Evolutionary conservation across 2,329 filamentous ascomycete genomes (phyloP).

Genomic region (Penicillium polonicum): DNA sequence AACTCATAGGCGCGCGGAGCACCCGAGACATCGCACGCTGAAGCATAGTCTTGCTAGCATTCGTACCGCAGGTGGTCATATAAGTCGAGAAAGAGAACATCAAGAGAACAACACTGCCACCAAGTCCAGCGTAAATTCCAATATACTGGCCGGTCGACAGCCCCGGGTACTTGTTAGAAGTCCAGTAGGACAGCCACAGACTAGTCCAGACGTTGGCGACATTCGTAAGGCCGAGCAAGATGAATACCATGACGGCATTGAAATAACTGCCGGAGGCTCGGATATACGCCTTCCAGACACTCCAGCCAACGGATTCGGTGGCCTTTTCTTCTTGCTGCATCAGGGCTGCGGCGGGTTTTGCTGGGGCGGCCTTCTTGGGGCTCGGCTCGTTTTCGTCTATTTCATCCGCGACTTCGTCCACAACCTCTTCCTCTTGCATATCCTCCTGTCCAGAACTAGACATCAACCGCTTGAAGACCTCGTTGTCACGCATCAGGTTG

Average conservation of each 20-base stretch:
- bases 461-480: slow-evolving; percentile 80
- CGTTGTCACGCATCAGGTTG: slow-evolving; percentile 76
- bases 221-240: slow-evolving; percentile 70
- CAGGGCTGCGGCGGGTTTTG: slow-evolving; percentile 31
- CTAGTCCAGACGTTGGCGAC: slow-evolving; percentile 83
- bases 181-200: slow-evolving; percentile 94
- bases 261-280: slow-evolving; percentile 68
- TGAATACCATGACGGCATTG: slow-evolving; percentile 58
- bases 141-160: slow-evolving; percentile 69
- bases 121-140: slow-evolving; percentile 68
- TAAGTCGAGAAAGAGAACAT: slow-evolving; percentile 79
- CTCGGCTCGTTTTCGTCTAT: slow-evolving; percentile 33
- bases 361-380: slow-evolving; percentile 9
- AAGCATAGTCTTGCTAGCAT: slow-evolving; percentile 77
- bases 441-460: slow-evolving; percentile 64
- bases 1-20: slow-evolving; percentile 70
- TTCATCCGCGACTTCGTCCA: slow-evolving; percentile 49
- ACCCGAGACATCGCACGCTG: slow-evolving; percentile 75
- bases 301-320: slow-evolving; percentile 73
- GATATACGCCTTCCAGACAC: slow-evolving; percentile 76
- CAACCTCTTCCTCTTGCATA: slow-evolving; percentile 50
- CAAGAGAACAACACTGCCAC: slow-evolving; percentile 66
- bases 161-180: slow-evolving; percentile 67
- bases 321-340: slow-evolving; percentile 59
- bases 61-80: slow-evolving; percentile 76